Percentiles rank a stretch among this genome's conserved stretches.
Conservation (phyloP, 2,329 filamentous ascomycete species). For the Phoma sp. region DNA sequence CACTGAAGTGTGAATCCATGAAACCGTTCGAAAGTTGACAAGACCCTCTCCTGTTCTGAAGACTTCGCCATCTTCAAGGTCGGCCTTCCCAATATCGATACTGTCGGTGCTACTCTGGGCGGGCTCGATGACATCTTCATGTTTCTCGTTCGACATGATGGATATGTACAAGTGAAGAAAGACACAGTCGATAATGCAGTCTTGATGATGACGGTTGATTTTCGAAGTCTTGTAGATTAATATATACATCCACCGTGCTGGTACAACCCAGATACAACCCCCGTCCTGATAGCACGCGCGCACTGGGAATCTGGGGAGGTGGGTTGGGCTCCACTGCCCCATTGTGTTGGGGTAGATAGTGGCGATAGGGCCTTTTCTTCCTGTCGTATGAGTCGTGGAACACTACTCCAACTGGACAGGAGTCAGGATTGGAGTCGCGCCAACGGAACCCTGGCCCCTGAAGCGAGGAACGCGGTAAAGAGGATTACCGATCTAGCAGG, state of each 20-base stretch:
- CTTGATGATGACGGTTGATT: constrained; percentile 4
- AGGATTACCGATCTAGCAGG: constrained; percentile 4
- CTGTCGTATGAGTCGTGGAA: not conserved
- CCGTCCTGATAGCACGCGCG: constrained; percentile 19
- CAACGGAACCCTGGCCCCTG: constrained; percentile 2
- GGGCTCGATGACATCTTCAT: constrained; percentile 31
- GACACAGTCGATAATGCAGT: not conserved
- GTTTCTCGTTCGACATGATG: constrained; percentile 37
- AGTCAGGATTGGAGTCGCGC: constrained; percentile 11
- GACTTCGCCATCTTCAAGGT: constrained; percentile 53
- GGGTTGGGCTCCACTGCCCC: constrained; percentile 21
- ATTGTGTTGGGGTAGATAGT: constrained; percentile 32
- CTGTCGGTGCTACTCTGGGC: constrained; percentile 29
- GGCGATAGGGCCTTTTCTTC: constrained; percentile 14
- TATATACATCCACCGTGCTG: constrained; percentile 12
- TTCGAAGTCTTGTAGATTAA: not conserved
- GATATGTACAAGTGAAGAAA: not conserved
- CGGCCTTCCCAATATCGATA: constrained; percentile 29
- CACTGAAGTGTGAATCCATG: constrained; percentile 59
- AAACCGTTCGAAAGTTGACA: constrained; percentile 61
- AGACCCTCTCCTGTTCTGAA: constrained; percentile 57
- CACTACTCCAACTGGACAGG: constrained; percentile 18
- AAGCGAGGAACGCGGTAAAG: constrained; percentile 8
- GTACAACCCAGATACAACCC: constrained; percentile 11
- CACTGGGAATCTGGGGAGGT: constrained; percentile 35